Evolutionary conservation across 2,329 filamentous ascomycete species (phyloP).

Genomic region (Hypoxylon sp.): DNA sequence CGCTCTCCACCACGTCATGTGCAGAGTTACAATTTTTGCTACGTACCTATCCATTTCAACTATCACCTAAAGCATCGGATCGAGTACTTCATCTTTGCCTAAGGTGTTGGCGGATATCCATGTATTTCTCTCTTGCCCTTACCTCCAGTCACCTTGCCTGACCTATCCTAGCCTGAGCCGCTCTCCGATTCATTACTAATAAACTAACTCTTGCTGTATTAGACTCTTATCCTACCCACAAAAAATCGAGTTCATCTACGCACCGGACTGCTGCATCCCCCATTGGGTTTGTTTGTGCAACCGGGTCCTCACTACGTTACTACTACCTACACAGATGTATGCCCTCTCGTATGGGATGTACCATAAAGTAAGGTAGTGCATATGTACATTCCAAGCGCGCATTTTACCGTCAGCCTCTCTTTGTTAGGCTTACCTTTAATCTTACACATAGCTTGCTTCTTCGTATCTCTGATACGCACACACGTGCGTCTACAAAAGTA

Average conservation of each 20-base stretch:
- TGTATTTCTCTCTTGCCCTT: slow-evolving; percentile 24
- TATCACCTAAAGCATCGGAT: slow-evolving; percentile 3
- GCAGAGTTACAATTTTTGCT: slow-evolving; percentile 3
- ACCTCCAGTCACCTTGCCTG: slow-evolving; percentile 34
- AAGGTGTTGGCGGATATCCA: slow-evolving; percentile 7
- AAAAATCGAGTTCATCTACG: slow-evolving; percentile 28
- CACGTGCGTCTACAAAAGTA: slow-evolving; percentile 29
- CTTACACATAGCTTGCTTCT: slow-evolving; percentile 26
- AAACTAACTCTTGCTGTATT: slow-evolving; percentile 37
- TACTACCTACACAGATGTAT: not conserved
- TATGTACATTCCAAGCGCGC: slow-evolving; percentile 5
- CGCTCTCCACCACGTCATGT: slow-evolving; percentile 26
- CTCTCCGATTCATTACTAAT: slow-evolving; percentile 42
- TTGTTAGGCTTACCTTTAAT: slow-evolving; percentile 31
- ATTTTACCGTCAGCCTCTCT: slow-evolving; percentile 39
- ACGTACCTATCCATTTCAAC: slow-evolving; percentile 17
- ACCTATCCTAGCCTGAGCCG: slow-evolving; percentile 37
- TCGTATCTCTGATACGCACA: slow-evolving; percentile 17
- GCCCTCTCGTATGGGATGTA: slow-evolving; percentile 7
- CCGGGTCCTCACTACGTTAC: slow-evolving; percentile 8
- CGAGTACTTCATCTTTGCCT: not conserved
- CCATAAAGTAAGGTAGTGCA: not conserved
- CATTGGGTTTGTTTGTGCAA: slow-evolving; percentile 33
- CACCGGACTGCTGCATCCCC: slow-evolving; percentile 21
- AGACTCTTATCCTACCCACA: slow-evolving; percentile 21